A percentile compares a stretch with the other conserved stretches of the same genome.
phyloP scores from a whole-genome alignment of 768 basidiomycete species.

The Tricholoma matsutake region DNA sequence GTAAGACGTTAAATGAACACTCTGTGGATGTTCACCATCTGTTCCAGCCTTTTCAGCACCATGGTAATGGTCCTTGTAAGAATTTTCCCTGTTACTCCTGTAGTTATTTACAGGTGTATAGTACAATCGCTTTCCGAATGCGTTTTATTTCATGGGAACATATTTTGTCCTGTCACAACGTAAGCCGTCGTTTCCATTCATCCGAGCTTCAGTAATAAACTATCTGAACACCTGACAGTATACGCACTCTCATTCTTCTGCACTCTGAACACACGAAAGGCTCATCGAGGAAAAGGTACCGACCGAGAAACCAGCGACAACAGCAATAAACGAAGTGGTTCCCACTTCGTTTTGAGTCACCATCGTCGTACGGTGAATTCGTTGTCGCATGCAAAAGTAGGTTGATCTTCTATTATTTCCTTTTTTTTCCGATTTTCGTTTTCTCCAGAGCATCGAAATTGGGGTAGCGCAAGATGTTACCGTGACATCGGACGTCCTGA shows the following conservation, averaged over 20 bases:
- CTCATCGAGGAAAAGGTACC: conserved; percentile 48
- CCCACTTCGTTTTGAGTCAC: background rate
- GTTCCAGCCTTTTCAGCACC: background rate
- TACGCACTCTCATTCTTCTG: conserved; percentile 39
- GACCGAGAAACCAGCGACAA: conserved; percentile 32
- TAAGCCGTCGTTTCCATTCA: background rate
- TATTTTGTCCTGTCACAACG: conserved; percentile 5
- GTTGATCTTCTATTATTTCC: background rate
- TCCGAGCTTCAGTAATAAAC: background rate
- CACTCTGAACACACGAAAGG: conserved; percentile 56
- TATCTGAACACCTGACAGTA: conserved; percentile 21
- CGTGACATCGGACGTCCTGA: conserved; percentile 8
- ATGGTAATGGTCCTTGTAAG: conserved; percentile 1
- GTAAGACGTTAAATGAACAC: background rate
- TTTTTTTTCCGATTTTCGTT: background rate
- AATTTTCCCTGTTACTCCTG: background rate
- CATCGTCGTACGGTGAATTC: background rate
- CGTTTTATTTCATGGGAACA: conserved; percentile 4
- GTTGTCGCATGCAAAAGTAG: conserved; percentile 4
- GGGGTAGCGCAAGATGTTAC: conserved; percentile 17
- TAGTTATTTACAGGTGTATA: background rate
- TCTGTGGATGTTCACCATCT: background rate
- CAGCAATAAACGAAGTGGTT: conserved; percentile 7
- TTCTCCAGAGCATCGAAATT: conserved; percentile 14
- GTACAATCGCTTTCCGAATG: background rate